Percentiles rank a stretch among this genome's conserved stretches.
Evolutionary conservation across 805 yeast genomes (phyloP).

Genomic region (Metschnikowia reukaufii): DNA sequence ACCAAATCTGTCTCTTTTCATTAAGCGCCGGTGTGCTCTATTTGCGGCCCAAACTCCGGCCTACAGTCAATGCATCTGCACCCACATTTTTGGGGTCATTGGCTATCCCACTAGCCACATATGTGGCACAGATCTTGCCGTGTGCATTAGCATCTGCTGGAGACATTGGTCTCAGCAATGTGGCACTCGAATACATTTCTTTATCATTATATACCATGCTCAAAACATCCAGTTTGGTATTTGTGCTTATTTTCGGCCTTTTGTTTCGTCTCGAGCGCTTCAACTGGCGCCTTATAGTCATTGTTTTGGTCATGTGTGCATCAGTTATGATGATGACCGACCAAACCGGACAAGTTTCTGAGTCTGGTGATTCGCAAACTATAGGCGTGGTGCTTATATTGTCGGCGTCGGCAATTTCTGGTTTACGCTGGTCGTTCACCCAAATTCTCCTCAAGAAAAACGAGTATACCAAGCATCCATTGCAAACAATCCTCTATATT

Average conservation of each 20-base stretch:
- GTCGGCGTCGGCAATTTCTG: constrained; percentile 77
- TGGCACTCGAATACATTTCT: constrained; percentile 75
- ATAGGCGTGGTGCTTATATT: constrained; percentile 76
- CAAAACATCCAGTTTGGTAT: constrained; percentile 82
- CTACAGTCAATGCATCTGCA: constrained; percentile 23
- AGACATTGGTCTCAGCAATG: constrained; percentile 91
- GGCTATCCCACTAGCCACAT: constrained; percentile 26
- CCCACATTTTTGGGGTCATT: constrained; percentile 18
- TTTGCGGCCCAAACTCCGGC: constrained; percentile 49
- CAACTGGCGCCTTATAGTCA: constrained; percentile 62
- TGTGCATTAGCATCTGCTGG: constrained; percentile 88
- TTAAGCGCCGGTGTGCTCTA: constrained; percentile 50
- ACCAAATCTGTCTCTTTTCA: constrained; percentile 68
- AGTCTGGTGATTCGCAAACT: constrained; percentile 22
- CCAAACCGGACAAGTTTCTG: constrained; percentile 23
- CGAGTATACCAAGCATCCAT: constrained; percentile 66
- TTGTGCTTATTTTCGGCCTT: constrained; percentile 87
- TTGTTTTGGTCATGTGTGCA: constrained; percentile 74
- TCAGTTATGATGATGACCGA: constrained; percentile 91
- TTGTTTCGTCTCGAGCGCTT: constrained; percentile 75
- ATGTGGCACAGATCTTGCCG: constrained; percentile 63
- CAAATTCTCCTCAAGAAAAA: constrained; percentile 72
- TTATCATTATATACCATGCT: constrained; percentile 89
- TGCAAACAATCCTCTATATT: constrained; percentile 77
- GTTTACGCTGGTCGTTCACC: constrained; percentile 93